Conservation (phyloP, 176 grass and related monocot species). For the Ensete ventricosum region DNA sequence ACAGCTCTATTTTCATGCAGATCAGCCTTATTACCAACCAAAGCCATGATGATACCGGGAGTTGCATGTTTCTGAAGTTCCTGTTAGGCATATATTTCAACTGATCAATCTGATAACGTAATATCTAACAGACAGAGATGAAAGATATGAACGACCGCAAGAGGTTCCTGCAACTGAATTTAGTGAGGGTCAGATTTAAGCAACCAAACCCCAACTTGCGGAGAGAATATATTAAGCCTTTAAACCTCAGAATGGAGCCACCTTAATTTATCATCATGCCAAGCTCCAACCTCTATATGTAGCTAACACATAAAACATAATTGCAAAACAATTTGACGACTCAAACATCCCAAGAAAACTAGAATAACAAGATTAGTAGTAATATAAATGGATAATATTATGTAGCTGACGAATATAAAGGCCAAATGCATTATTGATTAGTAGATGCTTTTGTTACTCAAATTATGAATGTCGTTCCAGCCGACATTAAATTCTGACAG, state of each 20-base stretch:
- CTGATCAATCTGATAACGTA: neutral
- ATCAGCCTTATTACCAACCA: conserved; percentile 96
- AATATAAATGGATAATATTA: neutral
- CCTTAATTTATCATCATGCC: too few relatives aligned
- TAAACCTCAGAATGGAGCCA: neutral
- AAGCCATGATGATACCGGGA: conserved; percentile 81
- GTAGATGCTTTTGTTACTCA: too few relatives aligned
- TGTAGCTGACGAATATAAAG: too few relatives aligned
- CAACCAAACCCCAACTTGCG: neutral
- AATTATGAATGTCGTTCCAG: too few relatives aligned
- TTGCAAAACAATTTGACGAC: neutral
- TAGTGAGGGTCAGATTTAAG: too few relatives aligned
- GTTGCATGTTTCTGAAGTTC: conserved; percentile 95
- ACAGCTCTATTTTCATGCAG: conserved; percentile 76
- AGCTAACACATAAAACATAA: neutral
- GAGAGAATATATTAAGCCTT: neutral
- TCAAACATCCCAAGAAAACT: neutral
- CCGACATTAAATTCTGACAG: too few relatives aligned
- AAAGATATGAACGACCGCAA: neutral
- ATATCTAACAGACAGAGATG: neutral
- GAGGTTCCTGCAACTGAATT: too few relatives aligned
- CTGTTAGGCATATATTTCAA: conserved; percentile 21
- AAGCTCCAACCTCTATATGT: too few relatives aligned
- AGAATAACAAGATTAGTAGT: neutral
- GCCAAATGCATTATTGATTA: too few relatives aligned